phyloP scores from a whole-genome alignment of 345 rosid genomes.

The Sonneratia alba region DNA sequence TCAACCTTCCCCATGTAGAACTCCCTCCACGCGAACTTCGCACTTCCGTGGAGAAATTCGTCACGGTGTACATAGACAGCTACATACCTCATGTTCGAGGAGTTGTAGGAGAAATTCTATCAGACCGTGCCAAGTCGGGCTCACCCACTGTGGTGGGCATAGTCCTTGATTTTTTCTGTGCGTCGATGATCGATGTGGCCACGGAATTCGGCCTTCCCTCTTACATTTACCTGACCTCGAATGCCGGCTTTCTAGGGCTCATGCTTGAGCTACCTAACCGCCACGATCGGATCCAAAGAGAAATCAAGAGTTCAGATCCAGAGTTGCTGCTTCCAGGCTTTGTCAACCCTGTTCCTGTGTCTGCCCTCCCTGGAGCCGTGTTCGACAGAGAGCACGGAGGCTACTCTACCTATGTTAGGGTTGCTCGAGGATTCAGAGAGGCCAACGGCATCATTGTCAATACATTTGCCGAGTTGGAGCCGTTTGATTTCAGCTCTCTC shows the following conservation, averaged over 20 bases:
- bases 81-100: slow-evolving; percentile 26
- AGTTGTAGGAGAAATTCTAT: slow-evolving; percentile 13
- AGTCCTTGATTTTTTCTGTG: slow-evolving; percentile 47
- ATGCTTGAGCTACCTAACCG: background rate
- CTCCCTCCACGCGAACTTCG: background rate
- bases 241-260: slow-evolving; percentile 30
- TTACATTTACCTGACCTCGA: slow-evolving; percentile 38
- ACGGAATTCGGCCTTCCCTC: slow-evolving; percentile 31
- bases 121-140: background rate
- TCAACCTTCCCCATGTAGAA: slow-evolving; percentile 15
- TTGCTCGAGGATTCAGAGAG: slow-evolving; percentile 12
- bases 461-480: slow-evolving; percentile 36
- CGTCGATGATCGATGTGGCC: slow-evolving; percentile 36
- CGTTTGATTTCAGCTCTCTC: slow-evolving; percentile 19
- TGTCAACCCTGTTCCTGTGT: slow-evolving; percentile 26
- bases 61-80: slow-evolving; percentile 13
- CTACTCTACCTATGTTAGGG: background rate
- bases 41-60: background rate
- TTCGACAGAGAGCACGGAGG: background rate
- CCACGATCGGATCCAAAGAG: slow-evolving; percentile 17
- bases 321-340: slow-evolving; percentile 27
- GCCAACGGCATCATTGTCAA: slow-evolving; percentile 42
- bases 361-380: slow-evolving; percentile 16
- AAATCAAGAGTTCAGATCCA: slow-evolving; percentile 24
- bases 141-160: slow-evolving; percentile 34